phyloP scores from a whole-genome alignment of 2,329 filamentous ascomycete genomes.

The Fusarium scirpi region DNA sequence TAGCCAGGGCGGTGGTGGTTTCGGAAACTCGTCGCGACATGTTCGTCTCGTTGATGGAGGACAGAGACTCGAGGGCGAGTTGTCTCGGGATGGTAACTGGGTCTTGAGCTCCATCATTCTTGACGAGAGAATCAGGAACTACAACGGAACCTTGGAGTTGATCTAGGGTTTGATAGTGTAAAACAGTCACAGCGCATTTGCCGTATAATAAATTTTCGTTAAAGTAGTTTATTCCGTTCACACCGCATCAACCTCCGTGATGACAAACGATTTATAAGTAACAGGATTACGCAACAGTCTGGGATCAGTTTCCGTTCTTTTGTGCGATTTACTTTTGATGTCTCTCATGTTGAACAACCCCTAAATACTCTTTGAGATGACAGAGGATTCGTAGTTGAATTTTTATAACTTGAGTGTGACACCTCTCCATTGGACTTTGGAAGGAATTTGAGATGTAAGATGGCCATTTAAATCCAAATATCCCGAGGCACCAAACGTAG shows the following conservation, averaged over 20 bases:
- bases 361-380: no score
- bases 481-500: no score
- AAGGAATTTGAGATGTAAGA: no score
- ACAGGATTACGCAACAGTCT: background rate
- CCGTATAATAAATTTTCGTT: background rate
- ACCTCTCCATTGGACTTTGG: no score
- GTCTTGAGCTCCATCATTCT: constrained; percentile 48
- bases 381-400: no score
- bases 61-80: constrained; percentile 51
- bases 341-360: no score
- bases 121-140: constrained; percentile 53
- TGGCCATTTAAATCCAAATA: no score
- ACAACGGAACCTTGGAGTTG: constrained; percentile 47
- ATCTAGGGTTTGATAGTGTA: background rate
- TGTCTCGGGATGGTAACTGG: constrained; percentile 50
- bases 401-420: no score
- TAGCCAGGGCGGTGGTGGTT: constrained; percentile 43
- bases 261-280: background rate
- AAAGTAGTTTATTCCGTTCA: background rate
- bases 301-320: no score
- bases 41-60: constrained; percentile 54
- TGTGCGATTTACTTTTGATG: no score
- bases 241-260: no score
- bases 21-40: constrained; percentile 52
- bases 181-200: background rate